phyloP scores from a whole-genome alignment of 2,329 filamentous ascomycete species.

The Paecilomyces niveus region DNA sequence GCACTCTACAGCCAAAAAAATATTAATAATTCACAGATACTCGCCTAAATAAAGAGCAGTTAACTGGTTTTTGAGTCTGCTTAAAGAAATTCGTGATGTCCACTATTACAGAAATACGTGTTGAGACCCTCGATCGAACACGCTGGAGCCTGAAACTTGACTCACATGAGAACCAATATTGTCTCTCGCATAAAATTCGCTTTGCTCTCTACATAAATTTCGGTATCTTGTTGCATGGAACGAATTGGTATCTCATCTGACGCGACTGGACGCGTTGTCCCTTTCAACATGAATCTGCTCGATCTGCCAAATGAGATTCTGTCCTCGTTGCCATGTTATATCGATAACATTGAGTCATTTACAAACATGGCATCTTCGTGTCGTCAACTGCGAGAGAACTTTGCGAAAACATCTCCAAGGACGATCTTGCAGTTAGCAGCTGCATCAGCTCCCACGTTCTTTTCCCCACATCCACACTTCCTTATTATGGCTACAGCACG shows the following conservation, averaged over 20 bases:
- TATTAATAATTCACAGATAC: no score
- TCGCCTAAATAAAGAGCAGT: background rate
- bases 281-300: background rate
- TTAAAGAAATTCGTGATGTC: background rate
- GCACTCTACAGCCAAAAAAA: no score
- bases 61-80: no score
- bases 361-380: constrained; percentile 21
- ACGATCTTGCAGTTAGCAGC: constrained; percentile 25
- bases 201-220: background rate
- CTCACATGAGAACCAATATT: background rate
- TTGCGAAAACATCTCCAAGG: constrained; percentile 10
- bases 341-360: constrained; percentile 26
- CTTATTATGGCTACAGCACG: constrained; percentile 25
- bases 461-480: constrained; percentile 30
- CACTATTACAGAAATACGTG: background rate
- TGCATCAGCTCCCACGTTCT: constrained; percentile 26
- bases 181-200: background rate
- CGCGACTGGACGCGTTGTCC: background rate
- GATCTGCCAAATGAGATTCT: background rate
- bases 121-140: background rate
- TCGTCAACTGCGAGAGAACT: constrained; percentile 15
- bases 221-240: background rate
- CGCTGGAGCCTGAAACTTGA: background rate
- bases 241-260: background rate
- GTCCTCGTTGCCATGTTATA: background rate